Evolutionary conservation across 176 grass and related monocot species (phyloP), one percentile per base, ranked within the genome.

Genomic region (Eremochloa ophiuroides): DNA sequence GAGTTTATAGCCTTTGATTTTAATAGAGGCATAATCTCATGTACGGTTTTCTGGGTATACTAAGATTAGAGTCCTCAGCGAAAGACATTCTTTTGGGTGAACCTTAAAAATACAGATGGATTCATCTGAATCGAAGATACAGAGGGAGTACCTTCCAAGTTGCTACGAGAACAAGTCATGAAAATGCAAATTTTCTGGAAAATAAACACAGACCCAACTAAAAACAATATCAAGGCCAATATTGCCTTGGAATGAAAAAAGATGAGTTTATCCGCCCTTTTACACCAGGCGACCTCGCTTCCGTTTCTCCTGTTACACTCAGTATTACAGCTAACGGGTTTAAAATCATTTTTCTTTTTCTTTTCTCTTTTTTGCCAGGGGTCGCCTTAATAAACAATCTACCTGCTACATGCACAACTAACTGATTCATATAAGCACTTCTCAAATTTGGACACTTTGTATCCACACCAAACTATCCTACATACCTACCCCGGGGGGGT

Each of bases 241-340:
- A 20, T 67, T 80, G 61, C 61, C 48, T 69, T 27, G 58, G 13
- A 63, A 75, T 11, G 1, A 38, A 66, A 73, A 55, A 18, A 20
- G 74, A 1, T 15, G 29, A 48, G 62, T 59, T 89, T 74, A 62
- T 43, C 48, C 81, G 34, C 5, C 34, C 60, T 35, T 65, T 67
- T 69, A 88, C 68, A 83, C 27, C 50, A 63, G 63, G 53, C 9
- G 62, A 75, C 87, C 76, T 85, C 70, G 50, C 70, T 28, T 62
- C 84, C 71, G 42, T 80, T 76, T 65, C 82, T 85, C 85, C 62
- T 81, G 71, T 89, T 76, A 88, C 87, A 88, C 68, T 74, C 80
- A 22, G 62, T 69, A 25, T 51, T 55, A 63, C 71, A 71, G 26
- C 77, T 76, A 71, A 75, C n/a, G 60, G 61, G 80, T 83, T 59